Evolutionary conservation across 1,139 yeast species (phyloP).

Genomic region (Candida albicans): DNA sequence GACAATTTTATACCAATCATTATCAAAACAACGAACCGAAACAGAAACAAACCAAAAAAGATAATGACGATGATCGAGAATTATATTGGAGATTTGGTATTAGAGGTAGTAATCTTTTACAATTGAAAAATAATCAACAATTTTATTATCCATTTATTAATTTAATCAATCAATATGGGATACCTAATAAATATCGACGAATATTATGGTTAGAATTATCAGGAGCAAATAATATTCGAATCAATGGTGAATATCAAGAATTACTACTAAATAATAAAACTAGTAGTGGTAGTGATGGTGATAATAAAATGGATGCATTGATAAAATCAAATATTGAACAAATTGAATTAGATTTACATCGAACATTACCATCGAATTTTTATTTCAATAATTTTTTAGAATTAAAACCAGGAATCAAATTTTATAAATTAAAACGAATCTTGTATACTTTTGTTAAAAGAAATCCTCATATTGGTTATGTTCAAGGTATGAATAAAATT

Average conservation of each 20-base stretch:
- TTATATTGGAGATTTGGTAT: constrained; percentile 12
- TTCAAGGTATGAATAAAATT: constrained; percentile 66
- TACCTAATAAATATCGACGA: constrained; percentile 49
- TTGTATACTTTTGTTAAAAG: constrained; percentile 54
- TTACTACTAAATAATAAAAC: constrained; percentile 12
- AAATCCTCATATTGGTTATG: constrained; percentile 53
- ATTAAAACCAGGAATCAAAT: constrained; percentile 56
- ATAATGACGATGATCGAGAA: constrained; percentile 18
- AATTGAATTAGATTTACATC: constrained; percentile 53
- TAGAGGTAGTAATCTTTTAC: constrained; percentile 4
- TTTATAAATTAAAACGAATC: constrained; percentile 47
- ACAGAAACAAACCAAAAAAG: neutral
- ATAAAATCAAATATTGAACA: constrained; percentile 42
- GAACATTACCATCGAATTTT: constrained; percentile 58
- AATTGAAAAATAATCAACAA: neutral
- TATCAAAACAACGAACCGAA: neutral
- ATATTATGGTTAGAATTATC: constrained; percentile 56
- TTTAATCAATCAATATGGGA: constrained; percentile 43
- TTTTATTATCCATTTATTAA: constrained; percentile 24
- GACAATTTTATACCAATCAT: constrained; percentile 16
- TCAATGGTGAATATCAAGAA: constrained; percentile 52
- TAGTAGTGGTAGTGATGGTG: no score
- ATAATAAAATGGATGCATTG: constrained; percentile 11
- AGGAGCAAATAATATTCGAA: constrained; percentile 47
- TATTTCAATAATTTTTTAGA: constrained; percentile 42